A percentile compares a stretch with the other conserved stretches of the same genome.
Conservation (phyloP, 2,329 filamentous ascomycete species). For the Colletotrichum echinochloae region DNA sequence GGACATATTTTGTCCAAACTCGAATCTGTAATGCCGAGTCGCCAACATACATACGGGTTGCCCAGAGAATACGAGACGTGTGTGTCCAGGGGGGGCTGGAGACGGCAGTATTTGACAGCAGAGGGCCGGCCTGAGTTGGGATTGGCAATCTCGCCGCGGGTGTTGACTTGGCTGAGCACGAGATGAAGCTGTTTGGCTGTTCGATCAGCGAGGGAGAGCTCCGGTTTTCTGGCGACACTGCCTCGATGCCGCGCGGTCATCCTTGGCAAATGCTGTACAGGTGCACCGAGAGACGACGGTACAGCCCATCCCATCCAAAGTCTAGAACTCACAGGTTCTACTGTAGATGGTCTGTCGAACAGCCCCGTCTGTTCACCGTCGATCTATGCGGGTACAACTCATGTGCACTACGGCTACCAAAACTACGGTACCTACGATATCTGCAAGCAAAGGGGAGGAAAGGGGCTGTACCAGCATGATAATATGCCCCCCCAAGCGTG, state of each 20-base stretch:
- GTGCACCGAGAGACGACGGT: no score
- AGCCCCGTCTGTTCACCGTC: not conserved
- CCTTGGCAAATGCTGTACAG: conserved; percentile 9
- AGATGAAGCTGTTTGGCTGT: conserved; percentile 4
- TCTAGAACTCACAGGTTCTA: conserved; percentile 10
- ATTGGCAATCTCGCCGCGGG: conserved; percentile 16
- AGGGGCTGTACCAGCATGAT: conserved; percentile 11
- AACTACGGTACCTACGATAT: not conserved
- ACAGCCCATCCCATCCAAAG: conserved; percentile 7
- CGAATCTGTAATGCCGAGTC: not conserved
- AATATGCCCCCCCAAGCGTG: conserved; percentile 2
- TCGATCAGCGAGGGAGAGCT: conserved; percentile 6
- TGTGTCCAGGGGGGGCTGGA: not conserved
- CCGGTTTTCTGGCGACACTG: conserved; percentile 21
- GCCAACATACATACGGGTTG: not conserved
- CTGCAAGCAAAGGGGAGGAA: conserved; percentile 1
- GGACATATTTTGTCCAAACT: not conserved
- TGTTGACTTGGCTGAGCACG: conserved; percentile 6
- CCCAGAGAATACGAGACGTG: conserved; percentile 35
- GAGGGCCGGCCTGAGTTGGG: not conserved
- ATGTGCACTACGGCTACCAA: not conserved
- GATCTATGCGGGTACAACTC: not conserved
- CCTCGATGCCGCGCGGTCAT: conserved; percentile 22
- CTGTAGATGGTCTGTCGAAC: conserved; percentile 21
- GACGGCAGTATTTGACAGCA: conserved; percentile 12